These are phyloP conservation scores for Yamadazyma atmosphaerica DNA, from an alignment of 1,139 yeast species.

Conservation along the genomic window DNA sequence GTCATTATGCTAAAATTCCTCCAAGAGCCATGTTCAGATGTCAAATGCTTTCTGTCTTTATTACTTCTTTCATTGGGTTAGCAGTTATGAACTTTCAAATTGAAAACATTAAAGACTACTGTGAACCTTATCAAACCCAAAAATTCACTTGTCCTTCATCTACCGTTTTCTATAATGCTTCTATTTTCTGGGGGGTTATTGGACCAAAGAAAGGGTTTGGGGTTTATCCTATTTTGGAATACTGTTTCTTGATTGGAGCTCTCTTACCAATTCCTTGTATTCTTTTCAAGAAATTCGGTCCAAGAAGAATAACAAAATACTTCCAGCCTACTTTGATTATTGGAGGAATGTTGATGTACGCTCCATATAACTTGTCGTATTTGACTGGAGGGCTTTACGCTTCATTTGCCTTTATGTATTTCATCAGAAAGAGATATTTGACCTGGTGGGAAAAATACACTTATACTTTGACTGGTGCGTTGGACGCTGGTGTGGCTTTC, in stretches of 20 bases:
- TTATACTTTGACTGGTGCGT: constrained; percentile 51
- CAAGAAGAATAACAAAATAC: constrained; percentile 27
- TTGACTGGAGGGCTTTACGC: constrained; percentile 43
- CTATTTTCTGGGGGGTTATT: constrained; percentile 66
- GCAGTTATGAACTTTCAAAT: constrained; percentile 58
- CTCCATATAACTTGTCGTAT: constrained; percentile 55
- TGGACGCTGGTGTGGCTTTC: constrained; percentile 56
- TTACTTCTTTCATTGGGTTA: constrained; percentile 48
- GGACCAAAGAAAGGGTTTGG: constrained; percentile 61
- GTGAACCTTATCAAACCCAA: constrained; percentile 39
- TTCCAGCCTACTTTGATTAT: constrained; percentile 47
- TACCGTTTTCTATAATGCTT: constrained; percentile 51
- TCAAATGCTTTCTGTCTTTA: constrained; percentile 47
- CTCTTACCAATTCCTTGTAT: constrained; percentile 44
- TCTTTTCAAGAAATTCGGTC: constrained; percentile 38
- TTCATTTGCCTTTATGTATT: constrained; percentile 46
- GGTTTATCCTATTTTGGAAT: constrained; percentile 49
- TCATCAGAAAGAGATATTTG: constrained; percentile 41
- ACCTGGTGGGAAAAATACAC: constrained; percentile 64
- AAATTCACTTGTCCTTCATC: constrained; percentile 53
- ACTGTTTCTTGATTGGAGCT: constrained; percentile 57
- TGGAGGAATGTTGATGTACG: constrained; percentile 39
- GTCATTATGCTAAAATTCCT: constrained; percentile 60
- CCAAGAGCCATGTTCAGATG: constrained; percentile 63
- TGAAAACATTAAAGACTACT: constrained; percentile 41